Evolutionary conservation across 768 basidiomycete genomes (phyloP), one percentile per base, ranked within the genome.

Genomic region (Tylopilus balloui): DNA sequence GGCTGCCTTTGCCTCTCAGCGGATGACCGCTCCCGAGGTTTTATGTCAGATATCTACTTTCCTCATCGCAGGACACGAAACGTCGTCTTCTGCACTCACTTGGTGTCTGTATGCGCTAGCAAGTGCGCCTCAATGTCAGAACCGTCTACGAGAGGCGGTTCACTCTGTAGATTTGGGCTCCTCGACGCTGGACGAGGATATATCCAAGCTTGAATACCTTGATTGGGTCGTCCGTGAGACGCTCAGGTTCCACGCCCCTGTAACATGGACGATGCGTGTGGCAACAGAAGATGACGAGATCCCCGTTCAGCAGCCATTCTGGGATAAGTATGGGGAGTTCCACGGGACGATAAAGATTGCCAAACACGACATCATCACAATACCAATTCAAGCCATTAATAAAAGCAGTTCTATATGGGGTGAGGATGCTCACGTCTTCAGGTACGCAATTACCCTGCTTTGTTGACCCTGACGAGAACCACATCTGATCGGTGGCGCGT

Each of bases 1-100:
- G 13, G 63, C 70, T 12, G 63, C 73, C 28, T 63, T 70, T 10
- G 63, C 73, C 10, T 66, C 70, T 1, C 73, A 77, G 51, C 71
- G 72, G n/a, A 72, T 87, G 71, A 72, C 76, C 11, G 72, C 76
- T 31, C 64, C 71, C n/a, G 82, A 87, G 52, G 74, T 79, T 2
- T 67, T 81, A 20, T 80, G 73, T 55, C 84, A 84, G 54, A 83
- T 84, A 52, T 75, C 78, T 11, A 83, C 80, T 0, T 84, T 85
- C 60, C 70, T 85, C 25, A 72, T 78, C 13, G 79, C 81, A 5
- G 84, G 84, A 11, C 78, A 86, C 67, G 83, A 86, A 61, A 83
- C 82, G 1, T 77, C 77, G 15, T 71, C 79, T 1, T 73, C 73
- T 6, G 78, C 81, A 4, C 68, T 85, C 14, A 73, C 80, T 7